Base-by-base conservation (phyloP, 2,329 filamentous ascomycete genomes). In the Pezicula radicicola region DNA sequence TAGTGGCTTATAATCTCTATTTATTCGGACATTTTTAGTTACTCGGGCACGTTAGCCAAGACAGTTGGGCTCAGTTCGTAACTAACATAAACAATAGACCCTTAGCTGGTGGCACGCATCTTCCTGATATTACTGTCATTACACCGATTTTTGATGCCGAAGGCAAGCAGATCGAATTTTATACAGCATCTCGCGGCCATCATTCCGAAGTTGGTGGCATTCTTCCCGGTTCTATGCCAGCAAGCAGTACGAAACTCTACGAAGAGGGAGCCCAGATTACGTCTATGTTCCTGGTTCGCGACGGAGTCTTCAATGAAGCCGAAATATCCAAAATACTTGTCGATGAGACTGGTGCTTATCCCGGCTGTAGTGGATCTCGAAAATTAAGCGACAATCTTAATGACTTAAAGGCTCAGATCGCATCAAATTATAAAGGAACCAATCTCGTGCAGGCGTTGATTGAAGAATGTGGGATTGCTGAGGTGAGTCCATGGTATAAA, bases 121-220 rank as follows among this genome's bases (percentile, higher is more conserved):
- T 93, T 18, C 88, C 88, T 1, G 89, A 93, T 63, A 89, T 93
- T 51, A 93, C 89, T 0, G 84, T 91, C 21, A 78, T 90, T 49
- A 91, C 88, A 36, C 88, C 88, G 0, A 88, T 88, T 0, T 92
- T 92, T 67, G 83, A 83, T 56, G 66, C 68, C 16, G 66, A 67
- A 37, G 84, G 84, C 3, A 41, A 40, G 18, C 81, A 86, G 52
- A 91, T 92, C 52, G 78, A 91, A 52, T 92, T 92, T 69, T 92
- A 91, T 57, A 88, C 90, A 1, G 88, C 88, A 0, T 89, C 86
- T 4, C 80, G 88, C 33, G 88, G 88, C 0, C 88, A 92, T 65
- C 88, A 92, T 60, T 88, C 88, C 6, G 88, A 92, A 60, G 92
- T 93, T 56, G 89, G 89, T 9, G 89, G 89, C 7, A 91, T 91